These are phyloP conservation scores for Thraustotheca clavata DNA, from an alignment of 352 stramenopile genomes.

Conservation along the genomic window DNA sequence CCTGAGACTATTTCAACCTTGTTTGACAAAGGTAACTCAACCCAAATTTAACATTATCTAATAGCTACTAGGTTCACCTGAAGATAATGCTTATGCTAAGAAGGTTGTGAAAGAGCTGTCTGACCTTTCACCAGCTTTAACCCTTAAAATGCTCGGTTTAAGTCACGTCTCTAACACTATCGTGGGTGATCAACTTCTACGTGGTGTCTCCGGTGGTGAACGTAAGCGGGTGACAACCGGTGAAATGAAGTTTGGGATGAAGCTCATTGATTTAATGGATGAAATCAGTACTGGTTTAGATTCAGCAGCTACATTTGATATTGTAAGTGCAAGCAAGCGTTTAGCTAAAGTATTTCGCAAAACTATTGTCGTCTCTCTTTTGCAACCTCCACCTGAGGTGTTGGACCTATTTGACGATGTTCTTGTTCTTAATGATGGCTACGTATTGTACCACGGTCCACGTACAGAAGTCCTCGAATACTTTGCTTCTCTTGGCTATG, in stretches of 20 bases:
- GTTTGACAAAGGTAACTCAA: neutral
- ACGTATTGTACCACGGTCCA: slow-evolving; percentile 60
- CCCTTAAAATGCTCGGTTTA: slow-evolving; percentile 27
- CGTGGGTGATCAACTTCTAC: slow-evolving; percentile 50
- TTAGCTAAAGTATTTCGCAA: slow-evolving; percentile 6
- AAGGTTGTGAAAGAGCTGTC: neutral
- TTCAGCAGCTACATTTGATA: slow-evolving; percentile 46
- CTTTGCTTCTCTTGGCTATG: slow-evolving; percentile 39
- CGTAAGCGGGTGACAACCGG: slow-evolving; percentile 87
- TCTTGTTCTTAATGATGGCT: slow-evolving; percentile 73
- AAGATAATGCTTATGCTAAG: neutral
- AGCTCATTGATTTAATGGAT: slow-evolving; percentile 68
- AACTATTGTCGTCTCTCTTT: slow-evolving; percentile 45
- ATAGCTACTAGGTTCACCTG: neutral
- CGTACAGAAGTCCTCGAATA: slow-evolving; percentile 32
- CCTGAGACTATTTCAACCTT: neutral
- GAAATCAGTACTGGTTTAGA: slow-evolving; percentile 62
- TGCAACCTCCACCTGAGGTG: slow-evolving; percentile 83
- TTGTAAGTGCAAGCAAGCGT: neutral
- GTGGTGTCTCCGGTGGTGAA: slow-evolving; percentile 78
- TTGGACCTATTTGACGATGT: slow-evolving; percentile 87
- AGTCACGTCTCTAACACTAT: slow-evolving; percentile 49
- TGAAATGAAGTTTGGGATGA: slow-evolving; percentile 77
- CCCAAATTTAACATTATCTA: neutral
- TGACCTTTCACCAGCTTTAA: slow-evolving; percentile 18